Conservation (phyloP, 768 basidiomycete species). For the Dictyophora rubrovolvata region DNA sequence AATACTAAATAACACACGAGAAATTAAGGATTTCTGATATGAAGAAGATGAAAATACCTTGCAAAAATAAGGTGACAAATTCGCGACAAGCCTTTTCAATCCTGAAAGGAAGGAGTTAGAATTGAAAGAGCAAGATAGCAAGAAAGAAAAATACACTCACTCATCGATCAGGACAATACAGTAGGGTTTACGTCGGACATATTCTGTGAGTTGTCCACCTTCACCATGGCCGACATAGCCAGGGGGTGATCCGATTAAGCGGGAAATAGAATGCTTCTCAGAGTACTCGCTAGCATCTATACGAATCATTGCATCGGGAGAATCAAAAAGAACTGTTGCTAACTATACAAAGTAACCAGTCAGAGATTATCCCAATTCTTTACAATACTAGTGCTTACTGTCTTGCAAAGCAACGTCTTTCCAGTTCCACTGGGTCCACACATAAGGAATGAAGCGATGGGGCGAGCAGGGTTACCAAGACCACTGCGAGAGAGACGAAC, state of each 20-base stretch:
- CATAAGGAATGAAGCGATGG: slow-evolving; percentile 89
- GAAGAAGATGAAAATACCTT: slow-evolving; percentile 22
- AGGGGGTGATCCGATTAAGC: slow-evolving; percentile 65
- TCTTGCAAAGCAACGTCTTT: slow-evolving; percentile 85
- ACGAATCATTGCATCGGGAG: slow-evolving; percentile 83
- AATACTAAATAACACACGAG: slow-evolving; percentile 35
- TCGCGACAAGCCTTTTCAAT: slow-evolving; percentile 84
- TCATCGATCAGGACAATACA: slow-evolving; percentile 79
- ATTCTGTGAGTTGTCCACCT: slow-evolving; percentile 88
- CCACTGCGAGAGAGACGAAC: slow-evolving; percentile 89
- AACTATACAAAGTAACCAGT: slow-evolving; percentile 40
- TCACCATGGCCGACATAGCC: slow-evolving; percentile 90
- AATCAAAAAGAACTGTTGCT: slow-evolving; percentile 82
- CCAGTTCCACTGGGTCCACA: slow-evolving; percentile 87
- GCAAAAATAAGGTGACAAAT: slow-evolving; percentile 61
- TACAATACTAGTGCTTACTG: slow-evolving; percentile 37
- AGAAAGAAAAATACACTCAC: slow-evolving; percentile 5
- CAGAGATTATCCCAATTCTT: neutral
- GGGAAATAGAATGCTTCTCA: slow-evolving; percentile 66
- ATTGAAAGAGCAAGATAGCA: slow-evolving; percentile 13
- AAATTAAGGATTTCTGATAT: neutral
- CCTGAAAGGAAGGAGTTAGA: slow-evolving; percentile 21
- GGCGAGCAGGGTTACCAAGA: slow-evolving; percentile 77
- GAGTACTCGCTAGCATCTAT: slow-evolving; percentile 93
- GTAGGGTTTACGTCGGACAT: slow-evolving; percentile 85